Base-by-base conservation (phyloP, 495 filamentous ascomycete genomes). In the Neurospora sp. region DNA sequence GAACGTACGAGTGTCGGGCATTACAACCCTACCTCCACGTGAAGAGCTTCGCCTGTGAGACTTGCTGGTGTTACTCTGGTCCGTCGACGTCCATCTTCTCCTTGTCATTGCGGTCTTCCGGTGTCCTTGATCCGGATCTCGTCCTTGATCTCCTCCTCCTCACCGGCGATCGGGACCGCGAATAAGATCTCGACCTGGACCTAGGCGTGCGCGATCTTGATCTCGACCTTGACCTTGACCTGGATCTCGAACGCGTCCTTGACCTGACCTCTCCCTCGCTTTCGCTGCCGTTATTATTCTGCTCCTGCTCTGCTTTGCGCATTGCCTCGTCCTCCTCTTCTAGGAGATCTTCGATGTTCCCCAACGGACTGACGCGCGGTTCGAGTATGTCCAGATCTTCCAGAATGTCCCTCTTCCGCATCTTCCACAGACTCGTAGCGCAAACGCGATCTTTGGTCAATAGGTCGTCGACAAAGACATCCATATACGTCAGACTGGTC, bases 391-490 rank as follows among this genome's bases (percentile, higher is more conserved):
- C 96, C 78, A 94, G 79, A 83, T 99, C 96, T 86, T 99, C 96
- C 80, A 99, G 79, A 72, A 93, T 86, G 73, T 90, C 88, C 77
- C 96, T 85, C 72, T 88, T 89, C 11, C 94, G 92, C 83, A 99
- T 86, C 85, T 97, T 96, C 90, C 93, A 96, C 72, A 99, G 78
- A 78, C 91, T 96, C 11, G 97, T 98, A 66, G 90, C 94, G 76
- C 94, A 98, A 1, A 97, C 90, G 74, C 96, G 87, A 72, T 96
- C 92, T 83, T 97, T 96, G 0, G 90, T 93, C 72, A 99, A 83
- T 72, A 99, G 83, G 74, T 96, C 93, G 82, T 98, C 96, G 70
- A 98, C 87, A 78, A 99, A 98, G 79, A 93, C 90, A 83, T 99
- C 96, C 85, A 99, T 88, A 79, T 88, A 92, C 48, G 93, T 94